phyloP scores from a whole-genome alignment of 2,329 filamentous ascomycete species.

The Scleromitrula shiraiana region DNA sequence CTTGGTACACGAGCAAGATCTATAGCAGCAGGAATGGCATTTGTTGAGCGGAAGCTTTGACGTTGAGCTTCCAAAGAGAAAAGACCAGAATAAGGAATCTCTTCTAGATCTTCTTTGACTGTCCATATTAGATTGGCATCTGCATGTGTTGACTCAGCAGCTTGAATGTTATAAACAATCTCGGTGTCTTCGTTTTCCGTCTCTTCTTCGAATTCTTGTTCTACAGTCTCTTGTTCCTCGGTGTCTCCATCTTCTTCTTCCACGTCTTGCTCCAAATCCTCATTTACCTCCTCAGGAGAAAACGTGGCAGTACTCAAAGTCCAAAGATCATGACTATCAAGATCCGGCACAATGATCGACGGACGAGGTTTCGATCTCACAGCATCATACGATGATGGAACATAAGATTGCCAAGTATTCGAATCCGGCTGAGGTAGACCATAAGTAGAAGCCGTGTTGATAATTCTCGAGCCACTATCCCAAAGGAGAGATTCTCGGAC shows the following conservation, averaged over 20 bases:
- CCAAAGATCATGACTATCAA: constrained; percentile 18
- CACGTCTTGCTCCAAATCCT: not conserved
- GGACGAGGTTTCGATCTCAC: constrained; percentile 15
- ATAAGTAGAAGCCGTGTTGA: not conserved
- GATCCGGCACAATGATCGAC: constrained; percentile 8
- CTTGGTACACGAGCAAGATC: constrained; percentile 15
- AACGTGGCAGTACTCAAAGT: too few species aligned
- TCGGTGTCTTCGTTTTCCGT: not conserved
- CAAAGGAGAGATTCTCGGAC: constrained; percentile 16
- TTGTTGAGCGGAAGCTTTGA: constrained; percentile 16
- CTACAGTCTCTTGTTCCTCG: not conserved
- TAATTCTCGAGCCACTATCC: not conserved
- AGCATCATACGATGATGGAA: constrained; percentile 13
- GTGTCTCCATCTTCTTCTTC: not conserved
- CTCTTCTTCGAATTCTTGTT: not conserved
- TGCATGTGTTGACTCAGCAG: not conserved
- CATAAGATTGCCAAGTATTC: constrained; percentile 17
- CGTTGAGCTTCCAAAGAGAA: constrained; percentile 14
- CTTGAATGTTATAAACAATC: not conserved
- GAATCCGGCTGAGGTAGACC: constrained; percentile 21
- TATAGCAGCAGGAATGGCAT: constrained; percentile 17
- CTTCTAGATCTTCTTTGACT: not conserved
- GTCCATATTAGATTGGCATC: constrained; percentile 13
- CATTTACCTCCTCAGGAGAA: too few species aligned
- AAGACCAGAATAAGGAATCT: constrained; percentile 14